Conservation (phyloP, 2,329 filamentous ascomycete genomes). For the Penicillium sumatraense region DNA sequence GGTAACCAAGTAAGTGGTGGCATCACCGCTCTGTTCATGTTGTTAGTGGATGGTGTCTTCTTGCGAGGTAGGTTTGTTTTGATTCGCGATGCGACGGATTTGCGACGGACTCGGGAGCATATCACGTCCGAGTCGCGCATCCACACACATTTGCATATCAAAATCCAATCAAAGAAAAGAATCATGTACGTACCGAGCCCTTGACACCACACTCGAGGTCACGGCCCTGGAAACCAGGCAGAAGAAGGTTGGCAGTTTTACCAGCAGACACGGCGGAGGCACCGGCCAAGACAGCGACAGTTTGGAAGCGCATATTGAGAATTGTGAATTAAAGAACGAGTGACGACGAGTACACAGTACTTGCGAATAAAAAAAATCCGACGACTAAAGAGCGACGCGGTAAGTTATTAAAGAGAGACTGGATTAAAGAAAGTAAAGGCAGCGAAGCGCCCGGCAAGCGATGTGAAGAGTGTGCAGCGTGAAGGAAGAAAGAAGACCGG, state of each 20-base stretch:
- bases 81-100: not conserved
- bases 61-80: not conserved
- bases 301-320: slow-evolving; percentile 29
- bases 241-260: slow-evolving; percentile 25
- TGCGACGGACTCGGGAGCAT: not conserved
- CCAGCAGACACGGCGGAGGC: slow-evolving; percentile 28
- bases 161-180: too few species aligned
- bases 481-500: slow-evolving; percentile 14
- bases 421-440: slow-evolving; percentile 20
- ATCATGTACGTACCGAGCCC: slow-evolving; percentile 17
- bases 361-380: slow-evolving; percentile 15
- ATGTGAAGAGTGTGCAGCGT: slow-evolving; percentile 3
- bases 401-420: slow-evolving; percentile 29
- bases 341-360: slow-evolving; percentile 13
- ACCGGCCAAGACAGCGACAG: slow-evolving; percentile 31
- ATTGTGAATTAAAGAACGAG: slow-evolving; percentile 11
- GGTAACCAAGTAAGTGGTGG: slow-evolving; percentile 29
- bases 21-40: slow-evolving; percentile 20
- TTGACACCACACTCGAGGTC: slow-evolving; percentile 25
- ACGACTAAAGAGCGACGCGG: slow-evolving; percentile 20
- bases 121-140: not conserved
- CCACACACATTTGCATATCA: not conserved
- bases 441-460: slow-evolving; percentile 13
- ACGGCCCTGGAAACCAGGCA: slow-evolving; percentile 27
- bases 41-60: slow-evolving; percentile 10